These are phyloP conservation scores for Dentipellis fragilis DNA, from an alignment of 768 basidiomycete genomes.

Conservation along the genomic window DNA sequence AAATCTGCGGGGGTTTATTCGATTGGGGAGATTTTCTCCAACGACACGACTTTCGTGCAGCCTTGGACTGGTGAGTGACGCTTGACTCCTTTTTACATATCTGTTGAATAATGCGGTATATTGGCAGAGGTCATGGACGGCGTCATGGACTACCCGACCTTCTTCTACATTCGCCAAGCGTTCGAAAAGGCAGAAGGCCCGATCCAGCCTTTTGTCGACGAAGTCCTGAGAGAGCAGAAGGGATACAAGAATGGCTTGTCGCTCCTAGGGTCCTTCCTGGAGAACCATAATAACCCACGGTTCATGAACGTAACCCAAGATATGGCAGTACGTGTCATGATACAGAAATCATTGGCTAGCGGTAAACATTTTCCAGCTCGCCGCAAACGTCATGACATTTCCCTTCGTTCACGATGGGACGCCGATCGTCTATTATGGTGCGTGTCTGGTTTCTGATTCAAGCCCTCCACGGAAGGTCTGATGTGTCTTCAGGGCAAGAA, in stretches of 20 bases:
- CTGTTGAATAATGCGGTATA: not conserved
- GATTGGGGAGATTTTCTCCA: conserved; percentile 45
- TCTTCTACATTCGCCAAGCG: conserved; percentile 32
- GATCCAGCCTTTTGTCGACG: conserved; percentile 21
- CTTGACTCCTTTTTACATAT: not conserved
- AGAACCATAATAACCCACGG: conserved; percentile 46
- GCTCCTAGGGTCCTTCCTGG: conserved; percentile 37
- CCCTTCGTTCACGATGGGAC: conserved; percentile 42
- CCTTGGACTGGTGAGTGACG: conserved; percentile 29
- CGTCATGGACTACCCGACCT: conserved; percentile 41
- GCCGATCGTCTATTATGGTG: conserved; percentile 42
- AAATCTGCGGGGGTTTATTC: conserved; percentile 38
- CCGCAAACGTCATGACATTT: conserved; percentile 39
- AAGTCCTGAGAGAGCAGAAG: conserved; percentile 22
- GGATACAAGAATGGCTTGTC: conserved; percentile 29
- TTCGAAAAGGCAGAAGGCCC: conserved; percentile 28
- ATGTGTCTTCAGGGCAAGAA: conserved; percentile 30
- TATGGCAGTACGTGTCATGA: conserved; percentile 22
- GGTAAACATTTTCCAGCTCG: conserved; percentile 20
- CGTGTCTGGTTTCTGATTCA: not conserved
- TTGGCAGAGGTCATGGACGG: conserved; percentile 29
- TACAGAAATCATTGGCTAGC: not conserved
- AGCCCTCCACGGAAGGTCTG: not conserved
- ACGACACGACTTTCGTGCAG: conserved; percentile 28
- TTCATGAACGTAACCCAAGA: conserved; percentile 35